Conservation (phyloP, 2,329 filamentous ascomycete species). For the Pyrenochaeta sp. region DNA sequence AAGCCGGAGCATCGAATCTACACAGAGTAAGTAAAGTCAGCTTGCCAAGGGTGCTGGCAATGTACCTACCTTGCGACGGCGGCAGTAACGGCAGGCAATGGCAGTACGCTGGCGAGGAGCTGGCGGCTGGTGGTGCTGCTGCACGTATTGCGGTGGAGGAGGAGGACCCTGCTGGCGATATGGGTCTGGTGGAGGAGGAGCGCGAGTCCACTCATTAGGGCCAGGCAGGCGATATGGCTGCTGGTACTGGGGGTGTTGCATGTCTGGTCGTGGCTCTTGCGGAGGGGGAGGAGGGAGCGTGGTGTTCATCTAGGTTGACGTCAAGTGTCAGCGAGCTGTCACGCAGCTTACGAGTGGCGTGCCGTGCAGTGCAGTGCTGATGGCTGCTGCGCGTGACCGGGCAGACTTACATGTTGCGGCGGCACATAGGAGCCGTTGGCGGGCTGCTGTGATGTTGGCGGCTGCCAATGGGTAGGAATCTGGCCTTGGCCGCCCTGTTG, state of each 20-base stretch:
- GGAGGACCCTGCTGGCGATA: conserved; percentile 51
- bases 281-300: conserved; percentile 45
- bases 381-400: background rate
- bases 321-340: conserved; percentile 30
- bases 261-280: conserved; percentile 52
- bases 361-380: background rate
- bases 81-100: conserved; percentile 68
- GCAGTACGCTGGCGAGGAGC: conserved; percentile 68
- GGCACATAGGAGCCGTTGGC: conserved; percentile 48
- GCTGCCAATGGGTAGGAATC: conserved; percentile 50
- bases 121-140: conserved; percentile 52
- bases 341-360: conserved; percentile 17
- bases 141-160: conserved; percentile 51
- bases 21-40: conserved; percentile 20
- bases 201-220: conserved; percentile 56
- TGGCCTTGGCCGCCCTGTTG: conserved; percentile 47
- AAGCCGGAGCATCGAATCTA: conserved; percentile 81
- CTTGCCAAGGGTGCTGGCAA: background rate
- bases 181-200: conserved; percentile 50
- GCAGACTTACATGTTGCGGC: conserved; percentile 46
- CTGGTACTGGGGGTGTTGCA: conserved; percentile 45
- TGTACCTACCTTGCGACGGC: conserved; percentile 63
- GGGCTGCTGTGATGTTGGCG: conserved; percentile 45
- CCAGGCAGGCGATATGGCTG: conserved; percentile 55
- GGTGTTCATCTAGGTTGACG: conserved; percentile 38